phyloP scores from a whole-genome alignment of 192 early-diverging fungal species.

The Fimicolochytrium jonesii region DNA sequence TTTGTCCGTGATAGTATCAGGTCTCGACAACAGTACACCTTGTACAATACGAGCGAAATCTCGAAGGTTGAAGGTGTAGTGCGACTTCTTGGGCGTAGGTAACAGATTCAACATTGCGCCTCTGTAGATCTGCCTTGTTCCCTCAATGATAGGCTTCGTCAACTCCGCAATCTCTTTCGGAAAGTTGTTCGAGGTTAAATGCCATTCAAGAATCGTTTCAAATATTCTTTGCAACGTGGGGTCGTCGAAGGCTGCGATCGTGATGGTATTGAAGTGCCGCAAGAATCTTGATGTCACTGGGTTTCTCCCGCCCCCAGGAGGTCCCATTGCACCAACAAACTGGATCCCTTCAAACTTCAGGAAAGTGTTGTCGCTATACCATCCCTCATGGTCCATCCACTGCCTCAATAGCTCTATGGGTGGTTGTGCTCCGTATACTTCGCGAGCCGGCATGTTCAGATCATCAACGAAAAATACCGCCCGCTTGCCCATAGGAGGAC shows the following conservation, averaged over 20 bases:
- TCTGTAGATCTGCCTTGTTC: slow-evolving; percentile 49
- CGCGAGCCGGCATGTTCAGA: slow-evolving; percentile 59
- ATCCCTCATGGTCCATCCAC: slow-evolving; percentile 64
- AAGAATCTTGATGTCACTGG: slow-evolving; percentile 53
- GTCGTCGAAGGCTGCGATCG: slow-evolving; percentile 54
- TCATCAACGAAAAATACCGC: slow-evolving; percentile 58
- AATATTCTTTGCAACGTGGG: slow-evolving; percentile 48
- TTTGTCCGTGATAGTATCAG: slow-evolving; percentile 37
- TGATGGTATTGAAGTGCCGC: slow-evolving; percentile 55
- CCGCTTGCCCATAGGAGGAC: slow-evolving; percentile 52
- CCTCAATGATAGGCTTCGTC: slow-evolving; percentile 40
- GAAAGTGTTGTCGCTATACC: slow-evolving; percentile 48
- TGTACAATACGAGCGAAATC: slow-evolving; percentile 58
- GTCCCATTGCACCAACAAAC: slow-evolving; percentile 59
- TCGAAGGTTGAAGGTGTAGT: slow-evolving; percentile 60
- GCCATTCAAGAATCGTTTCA: slow-evolving; percentile 53
- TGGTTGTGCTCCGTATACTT: slow-evolving; percentile 57
- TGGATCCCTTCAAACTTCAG: slow-evolving; percentile 54
- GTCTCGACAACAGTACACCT: slow-evolving; percentile 45
- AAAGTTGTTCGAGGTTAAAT: slow-evolving; percentile 51
- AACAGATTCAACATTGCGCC: slow-evolving; percentile 51
- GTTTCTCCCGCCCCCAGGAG: slow-evolving; percentile 53
- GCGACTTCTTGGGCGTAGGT: slow-evolving; percentile 58
- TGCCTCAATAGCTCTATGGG: slow-evolving; percentile 59
- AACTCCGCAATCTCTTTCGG: slow-evolving; percentile 29